Evolutionary conservation across 257 asterid genomes (phyloP).

Genomic region (Dorcoceras hygrometricum): DNA sequence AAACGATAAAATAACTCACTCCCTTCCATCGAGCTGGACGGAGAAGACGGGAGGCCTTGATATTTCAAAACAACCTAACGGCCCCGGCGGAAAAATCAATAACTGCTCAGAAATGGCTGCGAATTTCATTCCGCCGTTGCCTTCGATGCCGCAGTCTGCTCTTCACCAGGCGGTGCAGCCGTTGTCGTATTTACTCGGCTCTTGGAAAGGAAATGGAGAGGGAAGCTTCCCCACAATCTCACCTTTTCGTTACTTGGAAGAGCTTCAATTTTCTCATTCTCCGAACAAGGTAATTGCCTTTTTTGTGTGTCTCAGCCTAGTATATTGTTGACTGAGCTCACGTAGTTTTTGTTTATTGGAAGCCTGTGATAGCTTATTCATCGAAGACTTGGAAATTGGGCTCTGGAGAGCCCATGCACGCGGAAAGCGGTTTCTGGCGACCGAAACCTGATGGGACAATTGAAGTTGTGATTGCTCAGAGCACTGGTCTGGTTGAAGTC

Average conservation of each 20-base stretch:
- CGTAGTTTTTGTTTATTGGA: background rate
- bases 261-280: constrained; percentile 51
- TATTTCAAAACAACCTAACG: background rate
- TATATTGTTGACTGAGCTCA: background rate
- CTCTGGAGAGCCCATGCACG: constrained; percentile 67
- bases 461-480: constrained; percentile 72
- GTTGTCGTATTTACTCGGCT: constrained; percentile 51
- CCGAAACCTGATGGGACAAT: constrained; percentile 62
- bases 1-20: too few species aligned
- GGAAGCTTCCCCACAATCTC: constrained; percentile 62
- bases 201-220: constrained; percentile 65
- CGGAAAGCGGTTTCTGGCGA: constrained; percentile 71
- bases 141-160: constrained; percentile 11
- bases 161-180: constrained; percentile 57
- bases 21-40: too few species aligned
- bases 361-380: constrained; percentile 64
- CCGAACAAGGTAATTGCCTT: constrained; percentile 46
- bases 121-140: constrained; percentile 14
- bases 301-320: background rate
- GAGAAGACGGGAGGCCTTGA: constrained; percentile 5
- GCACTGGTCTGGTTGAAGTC: constrained; percentile 77
- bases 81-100: background rate
- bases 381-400: constrained; percentile 68
- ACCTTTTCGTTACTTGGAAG: constrained; percentile 59
- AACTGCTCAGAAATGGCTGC: constrained; percentile 23